Evolutionary conservation across 2,329 filamentous ascomycete species (phyloP).

Genomic region (Pseudomassariella vexata): DNA sequence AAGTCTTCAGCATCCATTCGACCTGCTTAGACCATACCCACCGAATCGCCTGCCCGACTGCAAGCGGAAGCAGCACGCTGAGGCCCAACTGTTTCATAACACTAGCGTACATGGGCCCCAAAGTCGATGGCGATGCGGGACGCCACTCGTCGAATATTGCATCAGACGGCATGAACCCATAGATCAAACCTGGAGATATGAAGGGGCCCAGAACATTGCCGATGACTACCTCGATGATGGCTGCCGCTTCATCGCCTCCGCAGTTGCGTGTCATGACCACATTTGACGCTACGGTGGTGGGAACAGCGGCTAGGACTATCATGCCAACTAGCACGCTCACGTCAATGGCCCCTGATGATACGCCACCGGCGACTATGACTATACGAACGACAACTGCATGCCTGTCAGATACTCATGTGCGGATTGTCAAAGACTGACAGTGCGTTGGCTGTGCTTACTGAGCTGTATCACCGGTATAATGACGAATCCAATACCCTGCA

Average conservation of each 20-base stretch:
- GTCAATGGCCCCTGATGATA: constrained; percentile 53
- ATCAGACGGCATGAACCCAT: constrained; percentile 50
- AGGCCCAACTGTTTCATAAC: constrained; percentile 66
- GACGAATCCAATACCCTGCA: constrained; percentile 63
- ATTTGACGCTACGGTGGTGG: constrained; percentile 68
- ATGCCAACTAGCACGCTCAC: constrained; percentile 62
- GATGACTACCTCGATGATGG: constrained; percentile 63
- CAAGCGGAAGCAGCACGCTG: constrained; percentile 59
- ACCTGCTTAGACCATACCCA: constrained; percentile 44
- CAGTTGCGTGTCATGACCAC: constrained; percentile 68
- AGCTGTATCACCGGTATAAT: constrained; percentile 60
- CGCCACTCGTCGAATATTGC: constrained; percentile 51
- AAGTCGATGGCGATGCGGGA: constrained; percentile 43
- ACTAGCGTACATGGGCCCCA: constrained; percentile 56
- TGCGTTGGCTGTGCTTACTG: constrained; percentile 26
- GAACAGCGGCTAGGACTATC: constrained; percentile 60
- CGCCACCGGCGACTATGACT: constrained; percentile 38
- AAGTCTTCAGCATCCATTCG: constrained; percentile 43
- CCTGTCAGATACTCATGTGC: background rate
- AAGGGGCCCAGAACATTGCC: constrained; percentile 67
- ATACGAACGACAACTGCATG: constrained; percentile 37
- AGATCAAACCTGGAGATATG: constrained; percentile 57
- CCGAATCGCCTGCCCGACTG: constrained; percentile 55
- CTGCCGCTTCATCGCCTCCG: constrained; percentile 60
- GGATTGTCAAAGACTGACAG: constrained; percentile 7